Base-by-base conservation (phyloP, 495 filamentous ascomycete species). In the Recurvomyces mirabilis region DNA sequence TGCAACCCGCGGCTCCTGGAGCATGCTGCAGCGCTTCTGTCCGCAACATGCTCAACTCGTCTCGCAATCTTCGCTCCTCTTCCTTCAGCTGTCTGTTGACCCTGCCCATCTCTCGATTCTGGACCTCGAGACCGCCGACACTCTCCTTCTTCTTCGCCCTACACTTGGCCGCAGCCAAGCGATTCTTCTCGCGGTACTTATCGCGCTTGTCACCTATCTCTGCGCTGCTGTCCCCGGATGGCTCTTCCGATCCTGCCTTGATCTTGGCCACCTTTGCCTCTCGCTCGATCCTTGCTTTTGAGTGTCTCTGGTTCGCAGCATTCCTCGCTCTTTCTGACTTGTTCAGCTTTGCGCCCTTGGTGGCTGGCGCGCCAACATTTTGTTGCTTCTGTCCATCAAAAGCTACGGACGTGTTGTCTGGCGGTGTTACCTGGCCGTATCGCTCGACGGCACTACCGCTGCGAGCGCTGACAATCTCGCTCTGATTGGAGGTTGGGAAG, bases 141-240 rank as follows among this genome's bases (percentile, higher is more conserved):
- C 56, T 62, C 35, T 79, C 74, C 58, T 89, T 93, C 63, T 91
- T 89, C 69, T 88, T 89, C 58, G 81, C 77, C 2, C 87, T 75
- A 57, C 86, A 93, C 53, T 93, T 94, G 61, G 75, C 84, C 0
- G 87, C 87, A 4, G 87, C 87, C 4, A 87, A 58, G 4, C 87
- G 75, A 55, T 94, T 94, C 19, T 83, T 75, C 55, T 91, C 82
- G 21, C 91, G 70, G 57, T 84, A 77, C 46, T 66, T 60, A 12
- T 62, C 57, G 20, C 28, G 19, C 38, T 47, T 52, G 29, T n/a
- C 30, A 15, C 44, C 37, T 21, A 18, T 21, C 13, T 49, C 45
- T 11, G 38, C 50, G 13, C 39, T 43, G 12, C 23, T 24, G 1
- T 26, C 29, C 13, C 41, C 41, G 18, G 20, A n/a, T 3, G 1